These are phyloP conservation scores for Phytopythium vexans DNA, from an alignment of 352 stramenopile species.

Conservation along the genomic window DNA sequence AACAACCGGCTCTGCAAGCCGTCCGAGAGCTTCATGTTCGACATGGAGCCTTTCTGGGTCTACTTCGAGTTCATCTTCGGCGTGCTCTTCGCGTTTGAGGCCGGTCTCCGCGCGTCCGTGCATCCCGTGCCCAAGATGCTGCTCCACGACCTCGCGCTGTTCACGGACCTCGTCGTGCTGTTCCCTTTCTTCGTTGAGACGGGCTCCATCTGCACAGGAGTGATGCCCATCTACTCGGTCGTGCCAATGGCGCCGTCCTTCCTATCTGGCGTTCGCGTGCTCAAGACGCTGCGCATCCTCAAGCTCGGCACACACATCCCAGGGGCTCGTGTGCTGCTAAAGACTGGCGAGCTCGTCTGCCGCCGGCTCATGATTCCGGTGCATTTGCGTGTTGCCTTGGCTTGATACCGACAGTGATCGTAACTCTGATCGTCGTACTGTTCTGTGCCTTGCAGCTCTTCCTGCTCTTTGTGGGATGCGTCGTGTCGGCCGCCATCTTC, in stretches of 20 bases:
- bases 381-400: not conserved
- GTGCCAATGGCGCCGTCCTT: conserved; percentile 38
- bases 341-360: conserved; percentile 29
- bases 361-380: conserved; percentile 37
- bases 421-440: not conserved
- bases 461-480: conserved; percentile 45
- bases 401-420: not conserved
- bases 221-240: conserved; percentile 29
- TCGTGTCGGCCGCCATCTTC: conserved; percentile 35
- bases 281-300: conserved; percentile 45
- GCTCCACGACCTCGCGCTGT: conserved; percentile 19
- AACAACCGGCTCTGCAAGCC: conserved; percentile 47
- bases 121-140: conserved; percentile 24
- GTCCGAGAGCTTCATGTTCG: conserved; percentile 25
- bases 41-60: conserved; percentile 51
- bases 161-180: conserved; percentile 22
- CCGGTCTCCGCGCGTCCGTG: conserved; percentile 21
- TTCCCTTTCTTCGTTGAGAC: conserved; percentile 35
- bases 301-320: conserved; percentile 46
- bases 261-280: conserved; percentile 31
- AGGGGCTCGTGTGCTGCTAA: conserved; percentile 27
- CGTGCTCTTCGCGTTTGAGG: conserved; percentile 37
- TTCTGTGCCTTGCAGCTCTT: conserved; percentile 26
- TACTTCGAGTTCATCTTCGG: conserved; percentile 47
- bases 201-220: conserved; percentile 14